Base-by-base conservation (phyloP, 2,329 filamentous ascomycete species). In the Trichoderma arundinaceum region DNA sequence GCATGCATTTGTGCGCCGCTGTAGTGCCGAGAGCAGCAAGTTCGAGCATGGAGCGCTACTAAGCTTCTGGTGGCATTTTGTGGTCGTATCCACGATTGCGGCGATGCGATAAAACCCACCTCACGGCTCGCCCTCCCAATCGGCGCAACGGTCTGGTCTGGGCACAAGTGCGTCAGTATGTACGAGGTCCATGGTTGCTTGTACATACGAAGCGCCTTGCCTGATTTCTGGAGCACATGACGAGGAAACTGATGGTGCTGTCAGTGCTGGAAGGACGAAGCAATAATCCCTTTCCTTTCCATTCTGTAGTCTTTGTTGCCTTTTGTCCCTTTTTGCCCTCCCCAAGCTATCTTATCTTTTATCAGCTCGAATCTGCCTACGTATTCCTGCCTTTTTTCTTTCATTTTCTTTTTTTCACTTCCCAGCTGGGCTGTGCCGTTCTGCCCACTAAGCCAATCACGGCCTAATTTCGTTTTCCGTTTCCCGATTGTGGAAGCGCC, bases 11-110 rank as follows among this genome's bases (percentile, higher is more conserved):
- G 44, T 49, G 44, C 56, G 57, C 57, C 57, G 57, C 33, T 32
- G 44, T 60, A 51, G 57, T 51, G 57, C 57, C 57, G 57, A 60
- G 57, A 41, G 22, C 44, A 48, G 35, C 22, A 46, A 51, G 48
- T 43, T 43, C 22, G 44, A 49, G 43, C 54, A 33, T 39, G 48
- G 22, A 52, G 48, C 54, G 39, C 54, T 33, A 58, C 48, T 10
- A 58, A 38, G 56, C n/a, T 48, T 48, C 32, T 58, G 33, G 17
- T 41, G 35, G 33, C 52, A 39, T 54, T 7, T 28, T 41, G n/a
- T 54, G 22, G 35, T 22, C 32, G 52, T 41, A 54, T 41, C 52
- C 52, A 54, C 52, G 52, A 54, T 54, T 54, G 52, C 52, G 52
- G 52, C 52, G 52, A 54, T 54, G 52, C 52, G 52, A 54, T 41